Conservation (phyloP, 2,329 filamentous ascomycete genomes). For the Cadophora luteo-olivacea region DNA sequence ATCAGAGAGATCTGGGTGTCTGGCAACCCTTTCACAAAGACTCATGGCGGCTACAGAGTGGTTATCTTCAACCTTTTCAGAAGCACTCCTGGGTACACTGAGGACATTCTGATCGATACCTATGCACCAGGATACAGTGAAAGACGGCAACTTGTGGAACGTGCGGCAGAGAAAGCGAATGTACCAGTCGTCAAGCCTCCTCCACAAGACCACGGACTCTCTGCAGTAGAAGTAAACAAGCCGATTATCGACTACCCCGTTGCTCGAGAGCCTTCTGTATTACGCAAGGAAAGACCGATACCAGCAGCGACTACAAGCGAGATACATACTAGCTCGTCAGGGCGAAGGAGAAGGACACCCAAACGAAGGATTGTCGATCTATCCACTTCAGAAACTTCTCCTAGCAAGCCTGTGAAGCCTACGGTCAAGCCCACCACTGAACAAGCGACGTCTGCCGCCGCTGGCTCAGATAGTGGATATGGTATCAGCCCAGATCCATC, state of each 20-base stretch:
- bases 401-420: slow-evolving; percentile 36
- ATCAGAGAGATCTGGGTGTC: slow-evolving; percentile 92
- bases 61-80: slow-evolving; percentile 97
- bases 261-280: slow-evolving; percentile 55
- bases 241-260: slow-evolving; percentile 63
- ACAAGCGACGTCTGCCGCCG: slow-evolving; percentile 29
- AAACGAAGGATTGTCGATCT: slow-evolving; percentile 71
- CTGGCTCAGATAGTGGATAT: slow-evolving; percentile 40
- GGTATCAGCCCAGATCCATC: slow-evolving; percentile 43
- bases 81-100: slow-evolving; percentile 84
- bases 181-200: slow-evolving; percentile 79
- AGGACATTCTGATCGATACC: slow-evolving; percentile 90
- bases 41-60: slow-evolving; percentile 83
- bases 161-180: slow-evolving; percentile 75
- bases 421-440: slow-evolving; percentile 37
- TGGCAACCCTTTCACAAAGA: slow-evolving; percentile 90
- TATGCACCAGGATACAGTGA: slow-evolving; percentile 84
- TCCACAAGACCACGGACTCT: slow-evolving; percentile 62
- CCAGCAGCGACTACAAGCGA: slow-evolving; percentile 63
- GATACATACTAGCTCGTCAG: slow-evolving; percentile 61
- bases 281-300: slow-evolving; percentile 63
- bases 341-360: slow-evolving; percentile 63
- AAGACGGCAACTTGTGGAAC: slow-evolving; percentile 82
- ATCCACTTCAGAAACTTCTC: slow-evolving; percentile 53
- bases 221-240: slow-evolving; percentile 71